Conservation (phyloP, 2,329 filamentous ascomycete genomes). For the Phialophora expanda region DNA sequence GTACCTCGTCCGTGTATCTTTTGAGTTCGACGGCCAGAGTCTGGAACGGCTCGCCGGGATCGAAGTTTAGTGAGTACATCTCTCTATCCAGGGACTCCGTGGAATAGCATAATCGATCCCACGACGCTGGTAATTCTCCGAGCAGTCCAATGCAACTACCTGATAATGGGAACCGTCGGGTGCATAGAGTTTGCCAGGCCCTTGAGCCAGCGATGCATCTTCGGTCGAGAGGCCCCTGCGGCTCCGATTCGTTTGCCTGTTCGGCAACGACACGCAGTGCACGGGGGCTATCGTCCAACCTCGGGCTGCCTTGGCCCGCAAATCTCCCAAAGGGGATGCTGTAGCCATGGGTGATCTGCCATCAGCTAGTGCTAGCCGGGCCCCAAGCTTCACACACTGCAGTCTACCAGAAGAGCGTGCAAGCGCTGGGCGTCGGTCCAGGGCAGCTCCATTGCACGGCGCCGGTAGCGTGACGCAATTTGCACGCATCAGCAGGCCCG, state of each 20-base stretch:
- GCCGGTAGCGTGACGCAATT: conserved; percentile 19
- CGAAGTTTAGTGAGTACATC: not conserved
- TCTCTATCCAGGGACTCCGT: not conserved
- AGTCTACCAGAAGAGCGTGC: not conserved
- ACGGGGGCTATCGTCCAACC: not conserved
- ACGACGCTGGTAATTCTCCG: conserved; percentile 20
- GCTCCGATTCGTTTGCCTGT: conserved; percentile 9
- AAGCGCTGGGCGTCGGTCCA: not conserved
- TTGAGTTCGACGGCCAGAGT: not conserved
- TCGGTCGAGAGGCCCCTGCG: not conserved
- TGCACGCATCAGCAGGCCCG: conserved; percentile 5
- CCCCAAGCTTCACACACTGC: not conserved
- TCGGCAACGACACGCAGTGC: conserved; percentile 1
- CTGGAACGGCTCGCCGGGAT: not conserved
- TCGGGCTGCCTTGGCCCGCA: not conserved
- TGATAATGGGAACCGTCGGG: not conserved
- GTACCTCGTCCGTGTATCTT: not conserved
- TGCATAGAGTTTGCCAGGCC: not conserved
- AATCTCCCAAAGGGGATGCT: not conserved
- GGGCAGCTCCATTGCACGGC: conserved; percentile 10
- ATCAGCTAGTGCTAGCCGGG: conserved; percentile 1
- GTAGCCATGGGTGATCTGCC: conserved; percentile 4
- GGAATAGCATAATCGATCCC: conserved; percentile 10
- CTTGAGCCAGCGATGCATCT: not conserved
- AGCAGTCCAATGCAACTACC: conserved; percentile 5